Base-by-base conservation (phyloP, 2,329 filamentous ascomycete genomes). In the Colletotrichum limetticola region DNA sequence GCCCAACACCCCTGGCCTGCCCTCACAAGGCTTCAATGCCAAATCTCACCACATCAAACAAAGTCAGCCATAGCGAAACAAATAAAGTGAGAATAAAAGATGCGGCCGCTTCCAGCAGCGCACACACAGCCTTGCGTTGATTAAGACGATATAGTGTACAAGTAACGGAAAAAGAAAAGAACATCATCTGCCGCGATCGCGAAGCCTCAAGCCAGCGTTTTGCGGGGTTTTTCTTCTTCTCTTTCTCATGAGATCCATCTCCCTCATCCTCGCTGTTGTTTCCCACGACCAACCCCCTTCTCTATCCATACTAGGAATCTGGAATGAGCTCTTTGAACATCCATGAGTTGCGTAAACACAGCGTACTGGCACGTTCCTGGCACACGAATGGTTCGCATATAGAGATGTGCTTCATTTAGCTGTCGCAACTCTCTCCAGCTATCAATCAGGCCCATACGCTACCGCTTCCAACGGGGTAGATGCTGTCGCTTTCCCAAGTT, bases 61-160 rank as follows among this genome's bases (percentile, higher is more conserved):
- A 8, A 32, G 2, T 32, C 30, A 32, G 1, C n/a, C 7, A 22
- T 22, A 49, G 19, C 19, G 19, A 30, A 52, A 30, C 16, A 26
- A 49, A n/a, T 32, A n/a, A 4, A 9, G 1, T 55, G 59, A 73
- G 60, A 73, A 73, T 19, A 42, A 57, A 49, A 70, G 63, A 73
- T 73, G 66, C 52, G 53, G 22, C 66, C 49, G 66, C 71, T 49
- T 66, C 60, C 28, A 73, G 71, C 71, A 63, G 68, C 28, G 56
- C 70, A 70, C 2, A 35, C 30, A 65, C 30, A 70, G 53, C 42
- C 67, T 61, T 73, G 16, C 37, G 14, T 62, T 65, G 14, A 73
- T 73, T 73, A 71, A 66, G 57, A 71, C 66, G 56, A 61, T 66
- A 60, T 73, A 73, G 56, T 58, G 35, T 69, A 69, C 66, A 72